A percentile compares a stretch with the other conserved stretches of the same genome.
These are phyloP conservation scores for Brettanomyces custersianus DNA, from an alignment of 805 yeast genomes.

Conservation along the genomic window DNA sequence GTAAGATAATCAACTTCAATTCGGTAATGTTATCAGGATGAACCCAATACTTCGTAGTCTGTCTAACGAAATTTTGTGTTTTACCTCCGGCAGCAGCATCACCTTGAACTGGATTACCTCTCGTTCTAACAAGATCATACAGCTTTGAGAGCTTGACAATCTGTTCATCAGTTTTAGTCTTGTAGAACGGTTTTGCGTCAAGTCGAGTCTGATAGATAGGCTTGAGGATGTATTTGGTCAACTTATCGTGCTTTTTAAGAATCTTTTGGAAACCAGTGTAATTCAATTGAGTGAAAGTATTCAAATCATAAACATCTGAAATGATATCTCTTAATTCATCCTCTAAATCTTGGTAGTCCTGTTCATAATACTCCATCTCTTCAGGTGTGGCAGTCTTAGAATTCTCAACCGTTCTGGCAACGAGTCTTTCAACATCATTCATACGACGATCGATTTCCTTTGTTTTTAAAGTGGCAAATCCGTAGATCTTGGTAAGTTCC, in stretches of 20 bases:
- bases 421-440: constrained; percentile 69
- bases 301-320: constrained; percentile 95
- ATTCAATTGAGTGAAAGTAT: constrained; percentile 86
- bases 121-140: constrained; percentile 88
- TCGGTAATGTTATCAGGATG: constrained; percentile 98
- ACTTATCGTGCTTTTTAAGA: constrained; percentile 92
- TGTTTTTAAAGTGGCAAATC: constrained; percentile 81
- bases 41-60: constrained; percentile 98
- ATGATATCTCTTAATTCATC: constrained; percentile 78
- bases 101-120: constrained; percentile 92
- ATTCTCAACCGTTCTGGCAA: constrained; percentile 44
- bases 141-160: constrained; percentile 84
- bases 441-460: constrained; percentile 81
- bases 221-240: constrained; percentile 67
- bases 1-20: constrained; percentile 81
- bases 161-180: constrained; percentile 83
- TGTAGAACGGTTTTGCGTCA: constrained; percentile 90
- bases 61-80: constrained; percentile 96
- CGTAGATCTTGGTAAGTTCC: constrained; percentile 88
- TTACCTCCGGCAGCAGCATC: constrained; percentile 97
- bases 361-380: constrained; percentile 34
- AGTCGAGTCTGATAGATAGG: constrained; percentile 92
- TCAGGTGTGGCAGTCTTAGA: constrained; percentile 29
- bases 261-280: constrained; percentile 97
- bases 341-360: constrained; percentile 66